Base-by-base conservation (phyloP, 371 early-diverging fungal species). In the Lichtheimia hyalospora region DNA sequence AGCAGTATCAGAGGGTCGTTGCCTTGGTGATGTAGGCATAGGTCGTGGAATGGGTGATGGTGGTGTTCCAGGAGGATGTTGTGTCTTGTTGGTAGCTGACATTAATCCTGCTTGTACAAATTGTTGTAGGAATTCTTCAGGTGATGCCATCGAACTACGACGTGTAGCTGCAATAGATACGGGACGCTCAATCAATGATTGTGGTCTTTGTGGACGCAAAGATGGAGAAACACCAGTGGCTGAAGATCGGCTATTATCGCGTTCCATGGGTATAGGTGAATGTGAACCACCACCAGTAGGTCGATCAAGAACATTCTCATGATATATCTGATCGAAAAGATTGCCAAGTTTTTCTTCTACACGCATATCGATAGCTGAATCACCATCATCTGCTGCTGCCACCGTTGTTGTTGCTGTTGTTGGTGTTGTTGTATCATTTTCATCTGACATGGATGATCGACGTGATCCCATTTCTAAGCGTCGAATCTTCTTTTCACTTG, bases 401-500 rank as follows among this genome's bases (percentile, higher is more conserved):
- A n/a, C n/a, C n/a, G n/a, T 14, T 53, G 34, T 53, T 4, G 53
- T 3, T 18, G 40, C 5, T 16, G 28, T 53, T 39, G 40, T 25
- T 27, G 25, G 15, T 51, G 15, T 5, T 13, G 54, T 41, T 5
- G 41, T 44, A 8, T 15, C 25, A 15, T 21, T 48, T 18, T 40
- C 49, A 34, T 21, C 48, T 1, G 46, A 46, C 46, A 67, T 24
- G 1, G 61, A 57, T 6, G 64, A 61, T 2, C 25, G 54, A 5
- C 67, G 66, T 28, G 64, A 66, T 12, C 57, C 52, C 21, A 57
- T 71, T 57, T 85, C 85, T 49, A 87, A 59, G 10, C 82, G 77
- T 39, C 85, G 85, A 40, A 91, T 77, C 51, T 85, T 88, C 61
- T 86, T 86, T 67, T 92, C 92, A 58, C 84, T 91, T 23, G 89